Base-by-base conservation (phyloP, 2,329 filamentous ascomycete genomes). In the Fusarium multiceps region DNA sequence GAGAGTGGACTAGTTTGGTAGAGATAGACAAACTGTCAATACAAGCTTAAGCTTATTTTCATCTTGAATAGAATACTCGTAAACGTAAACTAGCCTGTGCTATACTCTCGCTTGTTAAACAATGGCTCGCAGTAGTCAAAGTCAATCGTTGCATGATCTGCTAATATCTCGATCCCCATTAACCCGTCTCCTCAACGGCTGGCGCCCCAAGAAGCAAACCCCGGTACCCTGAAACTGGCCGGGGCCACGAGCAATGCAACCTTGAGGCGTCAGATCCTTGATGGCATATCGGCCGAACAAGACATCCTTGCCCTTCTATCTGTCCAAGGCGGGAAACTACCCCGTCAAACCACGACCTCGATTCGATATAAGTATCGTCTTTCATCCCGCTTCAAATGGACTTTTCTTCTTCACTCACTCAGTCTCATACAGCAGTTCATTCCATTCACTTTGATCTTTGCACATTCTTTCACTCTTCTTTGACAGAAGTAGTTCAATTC, bases 401-500 rank as follows among this genome's bases (percentile, higher is more conserved):
- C 13, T 34, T 23, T 43, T 58, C 63, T 62, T 54, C 64, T 51
- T 70, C 28, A 59, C 49, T 66, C 68, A 57, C 49, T 66, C 68
- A 57, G 71, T 70, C 73, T 77, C 73, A 28, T 58, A 50, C 69
- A 76, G 70, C 68, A 76, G 63, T 71, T 74, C 68, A 72, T 50
- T 74, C 55, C 74, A 74, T 70, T 76, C 70, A 59, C 71, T 75
- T 73, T 73, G 57, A 59, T 72, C 69, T 59, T 74, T 76, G 53
- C 69, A 68, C 71, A 64, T 62, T 63, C 66, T 66, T 63, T 62
- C 51, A 67, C 62, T 56, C 75, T 77, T 77, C 75, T 77, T 77
- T 77, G 75, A 77, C 46, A 77, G 75, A 77, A 76, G 75, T 72
- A 59, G 63, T 60, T 72, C 74, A 71, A 71, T 75, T 74, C 66